A percentile compares a stretch with the other conserved stretches of the same genome.
Evolutionary conservation across 257 asterid species (phyloP).

Genomic region (Pogostemon cablin): DNA sequence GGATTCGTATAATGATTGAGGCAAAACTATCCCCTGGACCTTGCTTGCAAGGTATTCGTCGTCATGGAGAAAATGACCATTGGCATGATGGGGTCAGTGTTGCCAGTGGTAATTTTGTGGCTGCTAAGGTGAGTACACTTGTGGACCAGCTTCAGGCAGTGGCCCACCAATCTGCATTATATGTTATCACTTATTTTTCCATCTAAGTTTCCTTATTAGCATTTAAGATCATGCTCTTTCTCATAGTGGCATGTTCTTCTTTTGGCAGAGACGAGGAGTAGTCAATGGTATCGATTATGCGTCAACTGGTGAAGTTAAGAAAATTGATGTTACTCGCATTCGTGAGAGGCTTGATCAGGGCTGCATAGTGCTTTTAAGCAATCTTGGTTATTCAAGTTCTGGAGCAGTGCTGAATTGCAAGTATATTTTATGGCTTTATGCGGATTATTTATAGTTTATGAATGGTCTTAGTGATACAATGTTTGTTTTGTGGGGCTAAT

Average conservation of each 20-base stretch:
- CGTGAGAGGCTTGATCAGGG: conserved; percentile 82
- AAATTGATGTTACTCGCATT: conserved; percentile 81
- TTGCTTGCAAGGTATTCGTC: conserved; percentile 67
- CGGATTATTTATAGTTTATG: neutral
- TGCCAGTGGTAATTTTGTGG: conserved; percentile 77
- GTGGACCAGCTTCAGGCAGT: neutral
- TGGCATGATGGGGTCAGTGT: conserved; percentile 79
- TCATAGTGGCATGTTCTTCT: conserved; percentile 9
- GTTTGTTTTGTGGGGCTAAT: neutral
- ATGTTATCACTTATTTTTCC: conserved; percentile 4
- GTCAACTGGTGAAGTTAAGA: conserved; percentile 96
- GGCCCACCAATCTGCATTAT: neutral
- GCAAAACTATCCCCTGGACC: conserved; percentile 93
- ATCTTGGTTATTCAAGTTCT: conserved; percentile 94
- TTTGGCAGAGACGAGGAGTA: conserved; percentile 86
- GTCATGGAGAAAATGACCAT: conserved; percentile 81
- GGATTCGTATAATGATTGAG: conserved; percentile 68
- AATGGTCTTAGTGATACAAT: neutral
- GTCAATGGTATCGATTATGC: conserved; percentile 83
- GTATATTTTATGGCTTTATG: conserved; percentile 61
- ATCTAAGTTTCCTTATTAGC: neutral
- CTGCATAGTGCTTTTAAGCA: conserved; percentile 70
- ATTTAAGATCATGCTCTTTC: neutral
- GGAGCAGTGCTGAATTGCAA: conserved; percentile 97
- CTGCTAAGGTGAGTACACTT: conserved; percentile 69